A percentile compares a stretch with the other conserved stretches of the same genome.
phyloP scores from a whole-genome alignment of 192 early-diverging fungal genomes.

The Podila clonocystis region DNA sequence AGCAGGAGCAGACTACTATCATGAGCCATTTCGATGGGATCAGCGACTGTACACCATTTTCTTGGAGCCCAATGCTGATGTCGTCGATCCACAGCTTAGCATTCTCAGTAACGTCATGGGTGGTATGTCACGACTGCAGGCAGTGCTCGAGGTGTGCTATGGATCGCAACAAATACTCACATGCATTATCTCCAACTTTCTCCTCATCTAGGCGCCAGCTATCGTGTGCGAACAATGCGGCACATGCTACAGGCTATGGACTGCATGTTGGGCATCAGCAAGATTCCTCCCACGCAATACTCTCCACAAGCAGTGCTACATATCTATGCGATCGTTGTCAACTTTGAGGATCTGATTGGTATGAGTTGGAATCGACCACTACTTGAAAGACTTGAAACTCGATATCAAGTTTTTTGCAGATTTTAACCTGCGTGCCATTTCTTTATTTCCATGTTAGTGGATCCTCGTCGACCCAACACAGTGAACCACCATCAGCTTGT shows the following conservation, averaged over 20 bases:
- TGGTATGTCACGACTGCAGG: conserved; percentile 32
- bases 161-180: no score
- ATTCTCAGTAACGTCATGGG: conserved; percentile 79
- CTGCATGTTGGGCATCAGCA: conserved; percentile 57
- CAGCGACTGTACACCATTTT: conserved; percentile 76
- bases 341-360: conserved; percentile 70
- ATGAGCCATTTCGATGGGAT: conserved; percentile 89
- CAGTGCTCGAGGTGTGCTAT: not conserved
- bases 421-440: not conserved
- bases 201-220: conserved; percentile 31
- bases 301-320: conserved; percentile 50
- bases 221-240: conserved; percentile 59
- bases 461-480: conserved; percentile 50
- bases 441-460: conserved; percentile 13
- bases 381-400: not conserved
- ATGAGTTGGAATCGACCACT: conserved; percentile 26
- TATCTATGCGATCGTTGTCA: conserved; percentile 67
- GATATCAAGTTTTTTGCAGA: not conserved
- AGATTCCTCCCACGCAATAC: conserved; percentile 48
- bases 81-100: conserved; percentile 64
- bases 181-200: no score
- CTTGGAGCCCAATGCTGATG: conserved; percentile 59
- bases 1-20: conserved; percentile 72
- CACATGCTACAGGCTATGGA: conserved; percentile 76
- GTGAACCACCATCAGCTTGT: conserved; percentile 41